Evolutionary conservation across 179 eudicot genomes (phyloP).

Genomic region (Nepenthes alata): DNA sequence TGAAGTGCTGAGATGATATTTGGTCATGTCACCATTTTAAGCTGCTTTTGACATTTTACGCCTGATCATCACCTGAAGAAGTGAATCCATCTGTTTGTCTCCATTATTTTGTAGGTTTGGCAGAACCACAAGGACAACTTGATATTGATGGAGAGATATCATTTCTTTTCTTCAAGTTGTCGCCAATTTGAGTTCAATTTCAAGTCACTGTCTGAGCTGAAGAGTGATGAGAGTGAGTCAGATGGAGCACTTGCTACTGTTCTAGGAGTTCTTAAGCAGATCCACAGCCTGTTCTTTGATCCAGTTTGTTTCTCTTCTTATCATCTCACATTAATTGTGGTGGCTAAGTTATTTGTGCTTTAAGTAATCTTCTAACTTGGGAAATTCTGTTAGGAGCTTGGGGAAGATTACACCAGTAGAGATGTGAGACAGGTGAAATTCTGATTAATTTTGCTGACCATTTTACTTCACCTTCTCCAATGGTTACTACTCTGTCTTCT

Average conservation of each 20-base stretch:
- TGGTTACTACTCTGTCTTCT: not conserved
- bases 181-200: constrained; percentile 46
- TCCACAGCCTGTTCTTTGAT: constrained; percentile 61
- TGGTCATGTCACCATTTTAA: not conserved
- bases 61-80: not conserved
- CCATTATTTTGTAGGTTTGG: constrained; percentile 59
- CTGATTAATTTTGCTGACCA: too few relatives aligned
- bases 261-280: constrained; percentile 52
- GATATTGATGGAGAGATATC: constrained; percentile 90
- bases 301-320: constrained; percentile 24
- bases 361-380: constrained; percentile 4
- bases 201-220: constrained; percentile 62
- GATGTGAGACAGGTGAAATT: constrained; percentile 69
- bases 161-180: constrained; percentile 74
- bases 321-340: not conserved
- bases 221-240: constrained; percentile 72
- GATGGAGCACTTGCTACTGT: constrained; percentile 80
- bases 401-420: constrained; percentile 31
- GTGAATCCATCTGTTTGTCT: not conserved
- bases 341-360: not conserved
- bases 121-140: constrained; percentile 67
- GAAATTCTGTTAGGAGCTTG: constrained; percentile 31
- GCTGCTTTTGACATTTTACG: not conserved
- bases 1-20: too few relatives aligned
- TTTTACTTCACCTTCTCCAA: not conserved